Evolutionary conservation across 1,284 basidiomycete species (phyloP), one percentile per base, ranked within the genome.

Genomic region (Sporisorium graminicola): DNA sequence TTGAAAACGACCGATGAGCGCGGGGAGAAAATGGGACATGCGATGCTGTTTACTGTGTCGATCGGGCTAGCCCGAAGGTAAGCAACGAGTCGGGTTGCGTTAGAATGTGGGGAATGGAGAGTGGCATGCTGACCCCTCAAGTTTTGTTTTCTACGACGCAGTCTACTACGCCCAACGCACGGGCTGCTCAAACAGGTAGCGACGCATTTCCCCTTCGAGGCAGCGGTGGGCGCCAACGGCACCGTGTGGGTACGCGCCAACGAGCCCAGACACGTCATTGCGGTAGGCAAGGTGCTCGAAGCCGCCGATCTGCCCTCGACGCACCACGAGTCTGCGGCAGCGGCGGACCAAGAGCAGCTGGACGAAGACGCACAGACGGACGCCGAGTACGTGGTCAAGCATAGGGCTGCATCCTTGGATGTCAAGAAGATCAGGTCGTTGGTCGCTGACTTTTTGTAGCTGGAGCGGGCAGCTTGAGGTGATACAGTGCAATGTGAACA

Each of bases 161-260:
- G 80, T 43, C 37, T 84, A 13, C 50, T 79, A 9, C 49, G 58
- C 6, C 80, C 74, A 0, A 52, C 31, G 4, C 80, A 83, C 56
- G 57, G 53, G 8, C 60, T 84, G 26, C 60, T 85, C 3, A 67
- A 65, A 27, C 40, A 56, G 12, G 43, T 85, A 8, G 77, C 83
- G 8, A 16, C 47, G 12, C 75, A 79, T 52, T 85, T 85, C 50
- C 68, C 84, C 4, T 84, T 85, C 33, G 84, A 85, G 54, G 78
- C 82, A 0, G 84, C 84, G 7, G 59, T 85, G 10, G 84, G 84
- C 1, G 51, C 59, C 22, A 85, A 85, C 42, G 84, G 84, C 8
- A 63, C 67, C 5, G 64, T 85, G 9, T 85, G 84, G 84, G 53
- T 79, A 2, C 60, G 78, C 12, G 76, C 82, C 6, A 56, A 64